Conservation (phyloP, 2,329 filamentous ascomycete species). For the Hypoxylon sp. region DNA sequence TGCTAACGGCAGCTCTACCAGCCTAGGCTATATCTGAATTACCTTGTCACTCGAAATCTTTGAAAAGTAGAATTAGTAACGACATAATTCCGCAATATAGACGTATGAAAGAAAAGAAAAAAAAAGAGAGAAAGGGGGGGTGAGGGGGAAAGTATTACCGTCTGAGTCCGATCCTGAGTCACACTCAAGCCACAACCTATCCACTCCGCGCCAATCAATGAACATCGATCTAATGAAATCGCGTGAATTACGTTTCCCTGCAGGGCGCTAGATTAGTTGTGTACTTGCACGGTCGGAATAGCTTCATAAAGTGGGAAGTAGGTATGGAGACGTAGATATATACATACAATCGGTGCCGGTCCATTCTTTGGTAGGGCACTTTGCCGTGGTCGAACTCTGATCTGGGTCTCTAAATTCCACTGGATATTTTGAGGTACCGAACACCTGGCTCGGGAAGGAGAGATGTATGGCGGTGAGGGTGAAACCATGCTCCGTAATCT, state of each 20-base stretch:
- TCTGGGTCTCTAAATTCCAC: constrained; percentile 20
- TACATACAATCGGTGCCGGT: constrained; percentile 53
- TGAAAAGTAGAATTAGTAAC: constrained; percentile 4
- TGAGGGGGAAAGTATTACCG: background rate
- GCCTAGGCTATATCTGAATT: background rate
- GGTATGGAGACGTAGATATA: background rate
- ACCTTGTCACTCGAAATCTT: background rate
- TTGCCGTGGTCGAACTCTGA: background rate
- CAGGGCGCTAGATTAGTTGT: constrained; percentile 3
- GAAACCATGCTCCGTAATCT: constrained; percentile 54
- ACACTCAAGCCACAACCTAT: constrained; percentile 4
- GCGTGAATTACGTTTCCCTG: constrained; percentile 24
- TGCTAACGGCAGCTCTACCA: constrained; percentile 3
- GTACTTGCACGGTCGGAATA: background rate
- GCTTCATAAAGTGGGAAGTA: background rate
- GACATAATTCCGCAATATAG: background rate
- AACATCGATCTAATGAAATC: constrained; percentile 25
- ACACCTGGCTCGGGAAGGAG: constrained; percentile 49
- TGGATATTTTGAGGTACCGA: background rate
- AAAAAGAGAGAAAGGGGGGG: no score
- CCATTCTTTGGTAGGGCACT: constrained; percentile 27
- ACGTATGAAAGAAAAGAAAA: no score
- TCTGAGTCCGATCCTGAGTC: constrained; percentile 6
- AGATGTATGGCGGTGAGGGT: constrained; percentile 55
- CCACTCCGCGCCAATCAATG: constrained; percentile 8